phyloP scores from a whole-genome alignment of 257 asterid species.

The Solanum rostratum region DNA sequence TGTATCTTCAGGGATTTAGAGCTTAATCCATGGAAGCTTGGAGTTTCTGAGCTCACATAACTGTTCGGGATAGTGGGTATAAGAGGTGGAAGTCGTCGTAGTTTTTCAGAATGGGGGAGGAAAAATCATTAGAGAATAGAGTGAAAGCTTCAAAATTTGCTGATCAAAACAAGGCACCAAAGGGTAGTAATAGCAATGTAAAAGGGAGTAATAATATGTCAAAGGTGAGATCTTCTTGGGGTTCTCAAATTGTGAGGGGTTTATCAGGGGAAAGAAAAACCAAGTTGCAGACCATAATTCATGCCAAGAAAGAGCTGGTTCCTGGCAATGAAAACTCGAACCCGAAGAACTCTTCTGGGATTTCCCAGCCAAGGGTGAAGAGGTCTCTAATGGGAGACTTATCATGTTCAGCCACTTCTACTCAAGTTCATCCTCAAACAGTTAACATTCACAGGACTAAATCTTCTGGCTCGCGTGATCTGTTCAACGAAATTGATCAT shows the following conservation, averaged over 20 bases:
- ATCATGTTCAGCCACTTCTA: constrained; percentile 48
- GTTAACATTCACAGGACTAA: constrained; percentile 24
- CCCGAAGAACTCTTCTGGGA: constrained; percentile 26
- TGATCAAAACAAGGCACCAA: constrained; percentile 60
- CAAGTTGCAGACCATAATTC: constrained; percentile 40
- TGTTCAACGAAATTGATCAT: constrained; percentile 76
- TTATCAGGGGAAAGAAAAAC: constrained; percentile 73
- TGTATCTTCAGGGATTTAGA: background rate
- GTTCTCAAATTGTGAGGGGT: constrained; percentile 74
- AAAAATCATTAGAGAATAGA: constrained; percentile 38
- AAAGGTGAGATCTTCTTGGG: constrained; percentile 77
- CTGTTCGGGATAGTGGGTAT: background rate
- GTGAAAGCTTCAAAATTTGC: constrained; percentile 44
- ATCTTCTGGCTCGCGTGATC: constrained; percentile 42
- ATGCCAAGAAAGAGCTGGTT: constrained; percentile 41
- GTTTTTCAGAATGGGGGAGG: constrained; percentile 49
- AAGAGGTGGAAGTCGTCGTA: background rate
- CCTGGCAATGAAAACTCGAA: constrained; percentile 17
- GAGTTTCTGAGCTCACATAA: background rate
- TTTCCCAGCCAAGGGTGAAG: constrained; percentile 49
- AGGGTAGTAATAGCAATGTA: constrained; percentile 18
- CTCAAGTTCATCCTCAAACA: constrained; percentile 71
- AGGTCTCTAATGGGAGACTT: constrained; percentile 77
- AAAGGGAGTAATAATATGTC: constrained; percentile 43
- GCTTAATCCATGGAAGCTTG: background rate